Conservation (phyloP, 2,329 filamentous ascomycete genomes). For the Stenocarpella maydis region DNA sequence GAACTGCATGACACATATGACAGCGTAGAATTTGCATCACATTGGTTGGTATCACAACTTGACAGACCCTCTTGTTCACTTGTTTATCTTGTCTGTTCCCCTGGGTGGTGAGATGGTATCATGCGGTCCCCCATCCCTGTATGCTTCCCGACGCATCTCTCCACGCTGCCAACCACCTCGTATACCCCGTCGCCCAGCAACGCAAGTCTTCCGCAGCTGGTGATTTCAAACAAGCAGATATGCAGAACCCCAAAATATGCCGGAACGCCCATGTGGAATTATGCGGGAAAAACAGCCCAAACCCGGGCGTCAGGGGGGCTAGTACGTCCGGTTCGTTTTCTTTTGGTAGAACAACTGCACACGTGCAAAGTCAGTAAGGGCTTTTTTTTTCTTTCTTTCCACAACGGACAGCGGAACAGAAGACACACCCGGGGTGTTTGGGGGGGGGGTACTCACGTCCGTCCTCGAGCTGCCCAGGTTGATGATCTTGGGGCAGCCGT, state of each 20-base stretch:
- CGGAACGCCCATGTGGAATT: slow-evolving; percentile 29
- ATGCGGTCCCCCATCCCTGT: not conserved
- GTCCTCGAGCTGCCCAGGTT: slow-evolving; percentile 95
- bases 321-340: slow-evolving; percentile 71
- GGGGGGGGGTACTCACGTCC: slow-evolving; percentile 73
- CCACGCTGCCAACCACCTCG: not conserved
- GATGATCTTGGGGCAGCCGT: slow-evolving; percentile 99
- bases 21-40: slow-evolving; percentile 24
- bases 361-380: slow-evolving; percentile 22
- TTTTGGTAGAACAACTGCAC: slow-evolving; percentile 70
- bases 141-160: not conserved
- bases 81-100: not conserved
- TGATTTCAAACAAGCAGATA: not conserved
- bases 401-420: too few relatives aligned
- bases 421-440: too few relatives aligned
- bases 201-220: not conserved
- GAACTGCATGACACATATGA: slow-evolving; percentile 25
- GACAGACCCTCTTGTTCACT: not conserved
- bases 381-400: too few relatives aligned
- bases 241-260: slow-evolving; percentile 15
- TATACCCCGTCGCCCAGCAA: not conserved
- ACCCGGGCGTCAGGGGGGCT: slow-evolving; percentile 58
- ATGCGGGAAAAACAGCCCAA: slow-evolving; percentile 47
- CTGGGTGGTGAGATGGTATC: not conserved
- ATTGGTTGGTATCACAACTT: slow-evolving; percentile 22